These are phyloP conservation scores for Pythium sp. DNA, from an alignment of 352 stramenopile genomes.

Conservation along the genomic window DNA sequence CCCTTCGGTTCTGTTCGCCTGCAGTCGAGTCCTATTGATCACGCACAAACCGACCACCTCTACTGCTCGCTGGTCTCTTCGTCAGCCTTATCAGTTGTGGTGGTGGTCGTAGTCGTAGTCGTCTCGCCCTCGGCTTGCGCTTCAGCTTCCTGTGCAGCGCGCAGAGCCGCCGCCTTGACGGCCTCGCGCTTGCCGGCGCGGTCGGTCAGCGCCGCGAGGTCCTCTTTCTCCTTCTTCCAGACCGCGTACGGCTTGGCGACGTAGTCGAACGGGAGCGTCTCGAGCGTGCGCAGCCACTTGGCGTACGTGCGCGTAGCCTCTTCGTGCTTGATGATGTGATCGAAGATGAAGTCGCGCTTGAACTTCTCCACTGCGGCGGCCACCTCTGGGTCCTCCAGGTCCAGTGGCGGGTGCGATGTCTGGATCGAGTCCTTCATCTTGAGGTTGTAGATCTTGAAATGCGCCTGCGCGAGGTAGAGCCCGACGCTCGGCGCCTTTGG, in stretches of 20 bases:
- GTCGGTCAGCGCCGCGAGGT: constrained; percentile 36
- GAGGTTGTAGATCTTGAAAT: constrained; percentile 87
- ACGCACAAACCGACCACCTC: background rate
- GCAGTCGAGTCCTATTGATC: background rate
- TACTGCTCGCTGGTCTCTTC: background rate
- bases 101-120: background rate
- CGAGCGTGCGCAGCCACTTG: constrained; percentile 76
- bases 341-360: constrained; percentile 75
- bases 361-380: constrained; percentile 63
- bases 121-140: background rate
- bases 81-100: constrained; percentile 1
- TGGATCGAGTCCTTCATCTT: constrained; percentile 70
- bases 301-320: constrained; percentile 70
- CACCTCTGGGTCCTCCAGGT: constrained; percentile 56
- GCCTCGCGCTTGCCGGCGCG: constrained; percentile 40
- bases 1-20: background rate
- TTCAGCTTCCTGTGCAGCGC: constrained; percentile 5
- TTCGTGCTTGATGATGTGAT: constrained; percentile 84
- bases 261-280: constrained; percentile 72
- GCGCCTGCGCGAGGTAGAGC: constrained; percentile 79
- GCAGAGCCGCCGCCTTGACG: constrained; percentile 25
- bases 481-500: constrained; percentile 85
- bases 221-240: constrained; percentile 82
- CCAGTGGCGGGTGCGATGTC: constrained; percentile 60
- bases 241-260: constrained; percentile 44